phyloP scores from a whole-genome alignment of 2,329 filamentous ascomycete genomes.

The Lithohypha guttulata region DNA sequence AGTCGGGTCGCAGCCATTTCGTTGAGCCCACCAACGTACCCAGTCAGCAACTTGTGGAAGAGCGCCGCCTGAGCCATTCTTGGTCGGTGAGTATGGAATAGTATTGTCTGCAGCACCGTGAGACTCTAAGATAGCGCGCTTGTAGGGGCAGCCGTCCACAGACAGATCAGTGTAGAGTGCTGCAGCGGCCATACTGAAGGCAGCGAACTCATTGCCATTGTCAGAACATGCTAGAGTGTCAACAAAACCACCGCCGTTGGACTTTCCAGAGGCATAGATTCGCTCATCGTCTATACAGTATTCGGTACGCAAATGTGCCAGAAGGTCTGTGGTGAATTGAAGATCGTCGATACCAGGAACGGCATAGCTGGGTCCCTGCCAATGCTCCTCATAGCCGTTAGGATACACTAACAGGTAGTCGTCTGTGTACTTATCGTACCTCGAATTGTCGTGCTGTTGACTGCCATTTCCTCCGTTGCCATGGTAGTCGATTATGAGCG shows the following conservation, averaged over 20 bases:
- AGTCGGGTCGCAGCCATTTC: conserved; percentile 20
- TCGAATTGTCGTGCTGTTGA: conserved; percentile 6
- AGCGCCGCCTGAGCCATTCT: conserved; percentile 12
- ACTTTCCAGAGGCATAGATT: conserved; percentile 42
- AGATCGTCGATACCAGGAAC: conserved; percentile 32
- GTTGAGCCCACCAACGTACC: conserved; percentile 19
- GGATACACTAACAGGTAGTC: conserved; percentile 3
- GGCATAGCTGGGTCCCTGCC: conserved; percentile 35
- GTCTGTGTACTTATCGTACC: not conserved
- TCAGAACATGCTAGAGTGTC: conserved; percentile 38
- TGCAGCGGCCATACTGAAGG: conserved; percentile 32
- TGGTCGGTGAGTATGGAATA: conserved; percentile 28
- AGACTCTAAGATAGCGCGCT: conserved; percentile 30
- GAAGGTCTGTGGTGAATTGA: conserved; percentile 35
- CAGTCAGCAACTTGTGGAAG: conserved; percentile 20
- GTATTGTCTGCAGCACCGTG: conserved; percentile 25
- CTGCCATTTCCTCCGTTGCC: not conserved
- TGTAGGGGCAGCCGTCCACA: not conserved
- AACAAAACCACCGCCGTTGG: conserved; percentile 44
- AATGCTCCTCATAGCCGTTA: conserved; percentile 13
- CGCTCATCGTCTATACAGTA: conserved; percentile 38
- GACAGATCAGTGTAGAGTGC: conserved; percentile 33
- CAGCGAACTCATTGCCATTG: conserved; percentile 35
- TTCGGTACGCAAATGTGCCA: conserved; percentile 28
- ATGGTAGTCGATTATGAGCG: conserved; percentile 8